phyloP scores from a whole-genome alignment of 345 rosid genomes.

The Salix udensis region DNA sequence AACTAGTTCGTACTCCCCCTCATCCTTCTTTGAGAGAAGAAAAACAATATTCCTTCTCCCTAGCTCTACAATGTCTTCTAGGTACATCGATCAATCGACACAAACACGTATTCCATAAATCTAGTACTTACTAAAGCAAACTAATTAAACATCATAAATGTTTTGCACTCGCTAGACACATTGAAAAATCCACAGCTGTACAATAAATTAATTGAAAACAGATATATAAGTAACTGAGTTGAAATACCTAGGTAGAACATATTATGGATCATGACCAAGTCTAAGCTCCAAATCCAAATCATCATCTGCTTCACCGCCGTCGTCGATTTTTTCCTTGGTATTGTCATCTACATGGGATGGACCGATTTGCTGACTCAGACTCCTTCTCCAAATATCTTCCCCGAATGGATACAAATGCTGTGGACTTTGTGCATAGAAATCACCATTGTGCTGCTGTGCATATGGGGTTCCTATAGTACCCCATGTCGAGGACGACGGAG shows the following conservation, averaged over 20 bases:
- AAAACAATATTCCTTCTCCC: background rate
- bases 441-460: conserved; percentile 23
- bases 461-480: conserved; percentile 12
- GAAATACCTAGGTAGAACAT: background rate
- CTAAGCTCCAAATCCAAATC: conserved; percentile 29
- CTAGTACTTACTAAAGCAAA: background rate
- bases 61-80: conserved; percentile 14
- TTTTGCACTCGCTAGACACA: conserved; percentile 4
- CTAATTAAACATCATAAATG: background rate
- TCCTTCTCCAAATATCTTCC: conserved; percentile 18
- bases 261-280: conserved; percentile 23
- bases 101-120: conserved; percentile 3
- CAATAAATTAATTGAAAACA: conserved; percentile 7
- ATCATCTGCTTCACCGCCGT: conserved; percentile 13
- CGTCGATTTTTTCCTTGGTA: conserved; percentile 8
- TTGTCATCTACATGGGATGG: conserved; percentile 27
- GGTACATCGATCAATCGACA: background rate
- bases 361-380: conserved; percentile 17
- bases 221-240: background rate
- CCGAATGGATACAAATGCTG: conserved; percentile 23
- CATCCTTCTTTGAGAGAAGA: background rate
- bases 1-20: background rate
- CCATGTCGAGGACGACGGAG: conserved; percentile 6
- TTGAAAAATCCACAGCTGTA: conserved; percentile 16
- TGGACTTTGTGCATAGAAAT: conserved; percentile 23